phyloP scores from a whole-genome alignment of 495 filamentous ascomycete species.

The Ramalina peruviana region DNA sequence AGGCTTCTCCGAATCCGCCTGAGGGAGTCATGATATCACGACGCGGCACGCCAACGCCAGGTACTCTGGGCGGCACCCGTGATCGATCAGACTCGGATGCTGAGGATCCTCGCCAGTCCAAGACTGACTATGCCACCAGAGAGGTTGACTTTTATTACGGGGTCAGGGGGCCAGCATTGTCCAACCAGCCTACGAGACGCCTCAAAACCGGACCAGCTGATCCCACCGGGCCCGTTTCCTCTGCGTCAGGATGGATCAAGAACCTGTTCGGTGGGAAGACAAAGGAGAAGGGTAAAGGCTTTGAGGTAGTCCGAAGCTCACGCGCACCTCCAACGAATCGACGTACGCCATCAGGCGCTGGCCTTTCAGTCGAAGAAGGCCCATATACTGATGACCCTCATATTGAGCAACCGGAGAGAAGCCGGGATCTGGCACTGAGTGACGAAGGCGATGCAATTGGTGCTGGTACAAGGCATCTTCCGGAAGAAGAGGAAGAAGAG shows the following conservation, averaged over 20 bases:
- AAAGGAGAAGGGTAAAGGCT: conserved; percentile 84
- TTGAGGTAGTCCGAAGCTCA: conserved; percentile 85
- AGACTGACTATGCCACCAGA: conserved; percentile 76
- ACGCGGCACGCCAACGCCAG: conserved; percentile 36
- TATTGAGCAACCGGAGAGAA: conserved; percentile 36
- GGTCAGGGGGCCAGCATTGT: conserved; percentile 77
- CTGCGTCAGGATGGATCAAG: conserved; percentile 79
- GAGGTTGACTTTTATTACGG: conserved; percentile 86
- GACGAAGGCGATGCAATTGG: conserved; percentile 24
- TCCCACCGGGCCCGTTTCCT: conserved; percentile 77
- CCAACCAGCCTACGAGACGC: conserved; percentile 63
- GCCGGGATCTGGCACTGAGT: conserved; percentile 41
- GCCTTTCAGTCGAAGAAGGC: conserved; percentile 16
- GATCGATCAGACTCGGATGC: conserved; percentile 38
- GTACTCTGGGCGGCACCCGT: conserved; percentile 34
- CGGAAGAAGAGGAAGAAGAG: conserved; percentile 2
- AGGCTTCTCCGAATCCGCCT: conserved; percentile 19
- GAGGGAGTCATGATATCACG: conserved; percentile 39
- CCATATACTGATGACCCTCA: conserved; percentile 47
- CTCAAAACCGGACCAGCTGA: conserved; percentile 90
- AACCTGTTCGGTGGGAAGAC: conserved; percentile 64
- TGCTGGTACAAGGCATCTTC: conserved; percentile 18
- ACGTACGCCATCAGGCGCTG: conserved; percentile 18
- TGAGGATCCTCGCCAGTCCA: conserved; percentile 35
- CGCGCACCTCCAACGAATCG: conserved; percentile 40